phyloP scores from a whole-genome alignment of 2,329 filamentous ascomycete species.

The Penicillium hesseltinei region DNA sequence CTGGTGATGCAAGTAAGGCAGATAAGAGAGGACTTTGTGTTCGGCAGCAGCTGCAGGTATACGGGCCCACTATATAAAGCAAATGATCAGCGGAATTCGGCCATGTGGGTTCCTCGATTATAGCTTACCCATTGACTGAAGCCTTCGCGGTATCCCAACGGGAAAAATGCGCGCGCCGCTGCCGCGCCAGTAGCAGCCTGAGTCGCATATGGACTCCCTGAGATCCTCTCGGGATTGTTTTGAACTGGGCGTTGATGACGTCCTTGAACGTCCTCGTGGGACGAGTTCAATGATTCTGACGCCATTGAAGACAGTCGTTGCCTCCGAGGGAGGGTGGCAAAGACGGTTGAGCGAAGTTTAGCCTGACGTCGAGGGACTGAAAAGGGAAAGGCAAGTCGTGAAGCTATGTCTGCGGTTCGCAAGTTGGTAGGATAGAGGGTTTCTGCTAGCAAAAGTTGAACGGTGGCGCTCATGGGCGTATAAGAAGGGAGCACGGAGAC shows the following conservation, averaged over 20 bases:
- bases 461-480: constrained; percentile 17
- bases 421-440: constrained; percentile 3
- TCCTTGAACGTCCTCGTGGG: constrained; percentile 29
- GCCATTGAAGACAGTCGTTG: constrained; percentile 33
- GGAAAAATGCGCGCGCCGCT: constrained; percentile 57
- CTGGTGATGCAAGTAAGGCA: constrained; percentile 71
- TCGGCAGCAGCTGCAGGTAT: constrained; percentile 82
- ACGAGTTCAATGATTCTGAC: constrained; percentile 36
- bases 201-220: constrained; percentile 31
- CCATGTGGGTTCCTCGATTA: neutral
- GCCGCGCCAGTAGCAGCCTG: constrained; percentile 31
- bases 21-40: constrained; percentile 78
- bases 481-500: constrained; percentile 19
- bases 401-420: neutral
- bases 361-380: neutral
- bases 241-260: constrained; percentile 20
- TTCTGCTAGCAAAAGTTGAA: constrained; percentile 11
- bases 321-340: constrained; percentile 16
- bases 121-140: constrained; percentile 80
- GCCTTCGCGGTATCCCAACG: constrained; percentile 86
- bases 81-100: constrained; percentile 18
- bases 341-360: neutral
- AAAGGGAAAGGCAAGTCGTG: neutral
- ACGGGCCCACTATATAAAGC: constrained; percentile 68
- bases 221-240: constrained; percentile 12